Evolutionary conservation across 2,329 filamentous ascomycete genomes (phyloP), one percentile per base, ranked within the genome.

Genomic region (Pseudocercospora fijiensis): DNA sequence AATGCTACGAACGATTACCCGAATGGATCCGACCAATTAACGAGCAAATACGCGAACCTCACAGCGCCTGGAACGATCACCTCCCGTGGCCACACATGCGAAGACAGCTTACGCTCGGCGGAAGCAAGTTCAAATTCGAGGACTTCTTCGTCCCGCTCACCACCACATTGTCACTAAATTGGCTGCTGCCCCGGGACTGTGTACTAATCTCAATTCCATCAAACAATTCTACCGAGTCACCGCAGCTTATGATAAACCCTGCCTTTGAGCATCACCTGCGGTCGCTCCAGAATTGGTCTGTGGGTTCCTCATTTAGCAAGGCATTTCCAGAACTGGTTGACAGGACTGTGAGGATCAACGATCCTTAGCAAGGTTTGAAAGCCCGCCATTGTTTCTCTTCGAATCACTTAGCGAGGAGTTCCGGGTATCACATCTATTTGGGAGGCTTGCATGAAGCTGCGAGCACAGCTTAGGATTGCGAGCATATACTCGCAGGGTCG

Each of bases 121-220:
- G 85, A 30, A 57, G 30, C 11, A 51, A 63, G 28, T 63, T 70
- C 43, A 62, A 85, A 0, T 94, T 96, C 71, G 89, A 93, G 62
- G 85, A 90, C 69, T 96, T 93, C 80, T 95, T 94, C 75, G 85
- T 94, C 18, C 90, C 90, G 0, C 96, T 88, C 75, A 95, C 90
- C 0, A 86, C 84, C 0, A 92, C 88, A 0, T 73, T 96, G 24
- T 87, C 84, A 26, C 76, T 96, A 16, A 95, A 93, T 69, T 97
- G 92, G 92, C 90, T 90, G 0, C 94, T 96, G 73, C 88, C 91
- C 61, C 83, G 87, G 0, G 86, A 85, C 0, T 88, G 92, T 69
- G 86, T 88, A 37, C 80, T 96, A 26, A 78, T 84, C 4, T 63
- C 65, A 26, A 66, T 58, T 13, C 59, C 60, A 18, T 58, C 33